A percentile compares a stretch with the other conserved stretches of the same genome.
These are phyloP conservation scores for Cytospora leucostoma DNA, from an alignment of 2,329 filamentous ascomycete species.

Conservation along the genomic window DNA sequence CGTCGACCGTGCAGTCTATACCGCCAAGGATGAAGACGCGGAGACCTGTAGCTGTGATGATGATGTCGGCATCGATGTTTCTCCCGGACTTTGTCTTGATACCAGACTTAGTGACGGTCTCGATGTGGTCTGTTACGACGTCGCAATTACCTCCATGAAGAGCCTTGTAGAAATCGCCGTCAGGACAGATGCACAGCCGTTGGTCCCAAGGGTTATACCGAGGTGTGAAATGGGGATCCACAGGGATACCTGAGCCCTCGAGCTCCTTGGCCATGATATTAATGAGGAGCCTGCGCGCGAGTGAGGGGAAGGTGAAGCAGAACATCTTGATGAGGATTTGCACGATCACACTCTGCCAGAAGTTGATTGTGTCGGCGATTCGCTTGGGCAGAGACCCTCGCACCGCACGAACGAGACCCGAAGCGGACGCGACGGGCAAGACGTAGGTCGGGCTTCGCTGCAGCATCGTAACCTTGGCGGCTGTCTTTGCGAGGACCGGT, in stretches of 20 bases:
- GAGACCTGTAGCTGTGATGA: slow-evolving; percentile 69
- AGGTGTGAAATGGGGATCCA: slow-evolving; percentile 66
- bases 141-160: slow-evolving; percentile 47
- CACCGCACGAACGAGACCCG: slow-evolving; percentile 43
- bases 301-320: slow-evolving; percentile 54
- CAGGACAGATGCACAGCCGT: slow-evolving; percentile 67
- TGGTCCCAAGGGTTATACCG: slow-evolving; percentile 71
- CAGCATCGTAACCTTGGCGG: slow-evolving; percentile 72
- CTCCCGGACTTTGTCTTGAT: slow-evolving; percentile 51
- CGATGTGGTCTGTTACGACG: slow-evolving; percentile 55
- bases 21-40: slow-evolving; percentile 60
- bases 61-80: slow-evolving; percentile 63
- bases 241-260: slow-evolving; percentile 50
- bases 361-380: slow-evolving; percentile 49
- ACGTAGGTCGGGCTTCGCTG: slow-evolving; percentile 78
- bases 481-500: slow-evolving; percentile 66
- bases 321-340: slow-evolving; percentile 51
- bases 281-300: slow-evolving; percentile 51
- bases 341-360: slow-evolving; percentile 50
- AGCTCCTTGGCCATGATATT: slow-evolving; percentile 50
- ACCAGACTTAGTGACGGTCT: slow-evolving; percentile 49
- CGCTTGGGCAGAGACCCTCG: slow-evolving; percentile 48
- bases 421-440: slow-evolving; percentile 45
- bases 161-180: slow-evolving; percentile 58
- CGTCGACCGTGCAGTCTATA: slow-evolving; percentile 56